A percentile compares a stretch with the other conserved stretches of the same genome.
Evolutionary conservation across 1,284 basidiomycete species (phyloP).

Genomic region (Microbotryum lychnidis-dioicae): DNA sequence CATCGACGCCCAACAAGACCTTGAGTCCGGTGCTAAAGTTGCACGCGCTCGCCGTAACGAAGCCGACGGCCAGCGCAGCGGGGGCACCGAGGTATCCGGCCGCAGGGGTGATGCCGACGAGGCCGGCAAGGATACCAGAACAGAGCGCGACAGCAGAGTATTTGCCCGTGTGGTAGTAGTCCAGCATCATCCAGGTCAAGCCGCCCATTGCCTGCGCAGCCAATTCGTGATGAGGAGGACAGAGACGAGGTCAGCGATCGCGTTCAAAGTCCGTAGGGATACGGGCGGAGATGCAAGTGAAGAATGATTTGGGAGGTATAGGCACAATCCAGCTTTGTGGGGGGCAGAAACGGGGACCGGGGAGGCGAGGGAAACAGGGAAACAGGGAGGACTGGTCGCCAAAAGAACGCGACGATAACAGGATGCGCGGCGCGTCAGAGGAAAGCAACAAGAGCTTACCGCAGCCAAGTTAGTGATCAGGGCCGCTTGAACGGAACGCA

Average conservation of each 20-base stretch:
- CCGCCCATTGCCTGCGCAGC: conserved; percentile 53
- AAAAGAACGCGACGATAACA: conserved; percentile 31
- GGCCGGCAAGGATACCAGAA: conserved; percentile 80
- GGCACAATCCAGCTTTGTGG: too few relatives aligned
- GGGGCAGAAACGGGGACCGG: conserved; percentile 42
- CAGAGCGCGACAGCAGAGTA: conserved; percentile 94
- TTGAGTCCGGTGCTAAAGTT: conserved; percentile 22
- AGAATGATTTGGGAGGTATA: too few relatives aligned
- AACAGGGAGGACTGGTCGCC: too few relatives aligned
- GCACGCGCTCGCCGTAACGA: conserved; percentile 71
- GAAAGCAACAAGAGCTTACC: background rate
- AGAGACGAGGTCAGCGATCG: too few relatives aligned
- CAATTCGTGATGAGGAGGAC: too few relatives aligned
- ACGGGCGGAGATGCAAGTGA: too few relatives aligned
- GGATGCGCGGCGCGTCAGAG: background rate
- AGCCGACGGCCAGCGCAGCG: conserved; percentile 74
- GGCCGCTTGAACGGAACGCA: conserved; percentile 73
- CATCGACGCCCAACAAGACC: conserved; percentile 21
- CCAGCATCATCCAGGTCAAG: conserved; percentile 78
- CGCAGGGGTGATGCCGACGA: conserved; percentile 83
- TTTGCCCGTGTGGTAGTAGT: conserved; percentile 70
- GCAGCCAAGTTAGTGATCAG: conserved; percentile 80
- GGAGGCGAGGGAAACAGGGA: conserved; percentile 42
- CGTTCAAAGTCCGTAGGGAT: too few relatives aligned
- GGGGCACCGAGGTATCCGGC: conserved; percentile 79